Evolutionary conservation across 345 rosid species (phyloP), one percentile per base, ranked within the genome.

Genomic region (Rhizophora apiculata): DNA sequence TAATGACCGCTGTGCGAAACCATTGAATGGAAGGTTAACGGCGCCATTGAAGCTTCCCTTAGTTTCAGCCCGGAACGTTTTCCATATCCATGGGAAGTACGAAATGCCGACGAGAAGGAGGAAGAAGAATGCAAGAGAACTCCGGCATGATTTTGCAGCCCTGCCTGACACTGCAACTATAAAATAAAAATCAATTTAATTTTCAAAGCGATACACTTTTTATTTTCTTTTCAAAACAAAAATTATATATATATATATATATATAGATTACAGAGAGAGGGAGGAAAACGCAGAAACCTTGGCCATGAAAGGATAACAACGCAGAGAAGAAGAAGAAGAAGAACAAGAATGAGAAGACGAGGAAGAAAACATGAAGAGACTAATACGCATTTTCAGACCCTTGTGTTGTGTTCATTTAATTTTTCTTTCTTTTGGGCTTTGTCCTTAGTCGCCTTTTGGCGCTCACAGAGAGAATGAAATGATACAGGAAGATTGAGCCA

Each of bases 231-330:
- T 39, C 3, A 8, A 37, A 7, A 34, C 39, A 26, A 65, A 29
- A 10, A 3, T 9, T 5, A 53, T 1, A 52, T 5, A 52, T 52
- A 21, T 16, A 52, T 16, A 52, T 52, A 20, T 19, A 53, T 53
- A 32, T 53, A 53, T 53, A n/a, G 6, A 10, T 9, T 24, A n/a
- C 58, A 60, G 64, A 15, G 26, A 27, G 63, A 11, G 53, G 24
- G 22, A 21, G 19, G 21, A 3, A 0, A 48, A 10, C 15, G 61
- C 64, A 55, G 36, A 9, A 68, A 86, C 90, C 88, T 86, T 84
- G 54, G 87, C 84, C 84, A 81, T 82, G 69, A 70, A 57, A 8
- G 82, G 83, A 64, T 57, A 67, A 70, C 81, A 70, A 68, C 81
- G 80, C 10, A 68, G 74, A 65, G 71, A 24, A 34, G 83, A 70